Base-by-base conservation (phyloP, 2,329 filamentous ascomycete genomes). In the Blastomyces silverae region DNA sequence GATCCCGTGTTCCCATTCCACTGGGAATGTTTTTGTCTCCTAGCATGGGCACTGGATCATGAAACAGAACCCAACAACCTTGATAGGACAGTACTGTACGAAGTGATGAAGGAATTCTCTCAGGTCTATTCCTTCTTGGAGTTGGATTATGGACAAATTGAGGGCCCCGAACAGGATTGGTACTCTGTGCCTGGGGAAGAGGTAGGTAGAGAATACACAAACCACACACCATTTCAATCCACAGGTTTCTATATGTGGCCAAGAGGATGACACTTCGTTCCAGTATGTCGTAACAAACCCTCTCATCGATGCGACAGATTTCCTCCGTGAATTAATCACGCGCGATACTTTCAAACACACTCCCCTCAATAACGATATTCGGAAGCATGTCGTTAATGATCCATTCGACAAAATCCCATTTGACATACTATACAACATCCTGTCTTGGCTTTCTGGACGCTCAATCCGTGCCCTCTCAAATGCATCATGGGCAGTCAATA, bases 381-480 rank as follows among this genome's bases (percentile, higher is more conserved):
- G 48, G 22, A 39, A 56, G 1, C 48, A 44, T 17, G 61, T 57
- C 6, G 34, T 56, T 31, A 44, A 57, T 11, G 61, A 63, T 34
- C 61, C 61, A 42, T 63, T 63, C 50, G 48, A 13, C 34, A 46
- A 46, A 11, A n/a, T 63, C 10, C 61, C 61, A 8, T 63, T 55
- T 63, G 61, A 63, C 28, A 44, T 44, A 22, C 48, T 63, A 8
- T 39, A 63, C 28, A 56, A 25, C n/a, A 56, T 63, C n/a, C n/a
- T 48, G 31, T 44, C 52, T 10, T 56, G 17, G 2, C 50, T 63
- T 22, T 37, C 61, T 15, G 50, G 48, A 22, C 25, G 25, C 22
- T 56, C 46, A 28, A 39, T 56, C 22, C 22, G n/a, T 37, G 61
- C 46, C 17, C 34, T 63, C 31, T 52, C 39, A 17, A 63, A 48